Evolutionary conservation across 1,284 basidiomycete genomes (phyloP), one percentile per base, ranked within the genome.

Genomic region (Melanopsichium pennsylvanicum): DNA sequence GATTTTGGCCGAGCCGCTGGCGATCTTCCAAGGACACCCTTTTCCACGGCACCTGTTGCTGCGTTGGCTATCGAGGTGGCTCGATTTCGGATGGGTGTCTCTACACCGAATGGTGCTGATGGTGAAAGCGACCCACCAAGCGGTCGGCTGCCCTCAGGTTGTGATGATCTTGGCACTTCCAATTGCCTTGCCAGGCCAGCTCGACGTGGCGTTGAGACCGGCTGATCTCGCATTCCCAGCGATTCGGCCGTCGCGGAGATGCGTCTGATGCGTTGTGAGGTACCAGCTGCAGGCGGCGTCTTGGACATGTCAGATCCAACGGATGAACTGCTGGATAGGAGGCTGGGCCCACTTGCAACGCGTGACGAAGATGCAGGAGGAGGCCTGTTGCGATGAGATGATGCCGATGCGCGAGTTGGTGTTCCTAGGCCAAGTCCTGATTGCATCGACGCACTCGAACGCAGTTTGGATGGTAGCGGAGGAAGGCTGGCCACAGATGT

Each of bases 231-330:
- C 43, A 57, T 18, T n/a, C 51, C 60, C 3, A 70, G 52, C 16
- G 61, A 49, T 10, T 61, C 68, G 13, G 62, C 57, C 3, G 68
- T 66, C 5, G 61, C 68, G 10, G 70, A 68, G 25, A 69, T 60
- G 33, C 70, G 48, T 21, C 70, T 43, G 12, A 57, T 25, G 11
- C 66, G 43, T 46, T 35, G 60, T 11, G 32, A 51, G 11, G 35
- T 48, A 6, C 15, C 43, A 21, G 49, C 60, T 37, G 61, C 43
- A 5, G 61, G 61, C n/a, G 70, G 64, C 5, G 70, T 69, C 35
- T 43, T 64, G 29, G 68, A 54, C 13, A 64, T 31, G 16, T 52
- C 56, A 13, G 61, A 66, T 0, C 49, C 45, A 16, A 64, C 22
- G 3, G 68, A 70, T 5, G 68, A 57, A 33, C 54, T 66, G 61